Conservation (phyloP, 306 rosid species). For the Pyrus bretschneideri region DNA sequence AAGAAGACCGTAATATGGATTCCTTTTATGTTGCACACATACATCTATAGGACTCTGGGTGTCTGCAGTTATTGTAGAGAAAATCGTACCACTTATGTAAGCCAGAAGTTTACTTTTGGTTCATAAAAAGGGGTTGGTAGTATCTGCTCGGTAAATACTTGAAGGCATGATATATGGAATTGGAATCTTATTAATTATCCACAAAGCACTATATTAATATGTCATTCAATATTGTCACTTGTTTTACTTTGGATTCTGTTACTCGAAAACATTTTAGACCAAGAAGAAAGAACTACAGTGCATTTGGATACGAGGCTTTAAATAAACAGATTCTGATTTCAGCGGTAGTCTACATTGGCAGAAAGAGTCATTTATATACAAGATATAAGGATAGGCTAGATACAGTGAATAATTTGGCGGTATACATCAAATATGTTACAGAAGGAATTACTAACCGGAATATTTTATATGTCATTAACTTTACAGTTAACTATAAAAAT, state of each 20-base stretch:
- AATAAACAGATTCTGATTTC: background rate
- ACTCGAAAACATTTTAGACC: background rate
- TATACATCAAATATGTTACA: background rate
- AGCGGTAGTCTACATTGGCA: background rate
- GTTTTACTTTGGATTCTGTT: background rate
- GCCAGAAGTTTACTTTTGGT: background rate
- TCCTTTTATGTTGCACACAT: background rate
- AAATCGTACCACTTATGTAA: background rate
- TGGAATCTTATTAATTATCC: background rate
- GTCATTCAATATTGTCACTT: background rate
- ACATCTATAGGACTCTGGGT: background rate
- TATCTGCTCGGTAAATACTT: background rate
- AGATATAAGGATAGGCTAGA: too few species aligned
- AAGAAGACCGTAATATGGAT: background rate
- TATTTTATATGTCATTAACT: background rate
- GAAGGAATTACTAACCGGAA: background rate
- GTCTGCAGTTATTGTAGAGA: background rate
- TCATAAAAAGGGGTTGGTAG: background rate
- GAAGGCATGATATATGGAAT: background rate
- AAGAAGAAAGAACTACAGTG: conserved; percentile 6
- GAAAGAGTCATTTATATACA: background rate
- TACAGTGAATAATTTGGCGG: background rate
- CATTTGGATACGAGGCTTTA: background rate
- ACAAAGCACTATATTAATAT: background rate
- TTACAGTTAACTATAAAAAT: background rate